These are phyloP conservation scores for Thalassiosira mediterranea DNA, from an alignment of 352 stramenopile species.

Conservation along the genomic window DNA sequence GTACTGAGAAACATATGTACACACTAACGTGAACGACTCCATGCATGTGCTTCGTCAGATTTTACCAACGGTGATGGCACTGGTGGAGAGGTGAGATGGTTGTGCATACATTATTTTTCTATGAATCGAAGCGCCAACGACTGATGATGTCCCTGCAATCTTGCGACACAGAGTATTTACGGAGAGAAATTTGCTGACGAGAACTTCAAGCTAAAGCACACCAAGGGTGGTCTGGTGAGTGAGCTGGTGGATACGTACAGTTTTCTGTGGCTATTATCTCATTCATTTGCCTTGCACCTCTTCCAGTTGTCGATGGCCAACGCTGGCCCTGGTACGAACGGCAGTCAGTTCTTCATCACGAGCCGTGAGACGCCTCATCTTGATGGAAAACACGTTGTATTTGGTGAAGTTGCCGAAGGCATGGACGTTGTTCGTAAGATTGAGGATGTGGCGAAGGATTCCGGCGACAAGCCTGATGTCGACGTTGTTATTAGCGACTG, in stretches of 20 bases:
- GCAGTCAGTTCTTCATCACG: constrained; percentile 82
- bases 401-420: constrained; percentile 94
- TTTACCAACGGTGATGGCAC: constrained; percentile 88
- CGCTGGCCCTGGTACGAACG: constrained; percentile 93
- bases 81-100: too few relatives aligned
- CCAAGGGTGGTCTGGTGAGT: constrained; percentile 48
- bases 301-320: constrained; percentile 98
- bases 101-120: too few relatives aligned
- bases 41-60: too few relatives aligned
- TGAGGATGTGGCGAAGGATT: constrained; percentile 90
- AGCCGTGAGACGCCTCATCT: constrained; percentile 84
- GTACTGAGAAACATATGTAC: too few relatives aligned
- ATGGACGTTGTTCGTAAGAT: constrained; percentile 92
- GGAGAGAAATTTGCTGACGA: constrained; percentile 96
- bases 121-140: too few relatives aligned
- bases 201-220: constrained; percentile 87
- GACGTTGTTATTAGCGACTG: constrained; percentile 96
- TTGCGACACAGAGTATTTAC: too few relatives aligned
- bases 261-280: too few relatives aligned
- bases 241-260: too few relatives aligned
- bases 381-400: constrained; percentile 98
- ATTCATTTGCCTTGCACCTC: neutral
- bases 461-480: constrained; percentile 90
- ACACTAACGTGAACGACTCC: too few relatives aligned
- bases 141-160: too few relatives aligned